Evolutionary conservation across 1,284 basidiomycete genomes (phyloP).

Genomic region (Clitocybe nebularis): DNA sequence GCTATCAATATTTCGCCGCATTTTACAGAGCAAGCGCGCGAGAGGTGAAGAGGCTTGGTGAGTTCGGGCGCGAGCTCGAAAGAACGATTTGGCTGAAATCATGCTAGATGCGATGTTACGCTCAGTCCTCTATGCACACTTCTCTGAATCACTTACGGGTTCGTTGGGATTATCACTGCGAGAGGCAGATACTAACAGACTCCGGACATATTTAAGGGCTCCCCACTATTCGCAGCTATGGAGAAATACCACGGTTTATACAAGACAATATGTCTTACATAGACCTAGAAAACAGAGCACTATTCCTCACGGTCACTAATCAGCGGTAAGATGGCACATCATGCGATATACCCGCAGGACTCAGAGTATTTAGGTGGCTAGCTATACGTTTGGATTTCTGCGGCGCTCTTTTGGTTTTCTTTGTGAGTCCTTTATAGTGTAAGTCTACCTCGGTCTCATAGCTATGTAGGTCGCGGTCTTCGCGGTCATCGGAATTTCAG

Average conservation of each 20-base stretch:
- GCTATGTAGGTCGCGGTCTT: conserved; percentile 44
- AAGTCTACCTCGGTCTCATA: conserved; percentile 1
- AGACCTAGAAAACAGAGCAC: conserved; percentile 70
- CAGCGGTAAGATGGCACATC: conserved; percentile 42
- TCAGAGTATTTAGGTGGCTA: conserved; percentile 52
- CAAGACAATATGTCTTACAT: conserved; percentile 66
- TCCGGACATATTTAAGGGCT: conserved; percentile 35
- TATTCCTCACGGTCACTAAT: conserved; percentile 58
- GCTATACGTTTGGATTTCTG: conserved; percentile 74
- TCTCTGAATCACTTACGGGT: conserved; percentile 73
- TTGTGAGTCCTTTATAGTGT: conserved; percentile 38
- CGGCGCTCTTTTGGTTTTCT: conserved; percentile 61
- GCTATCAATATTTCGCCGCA: conserved; percentile 52
- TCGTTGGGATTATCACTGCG: not conserved
- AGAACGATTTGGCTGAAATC: conserved; percentile 17
- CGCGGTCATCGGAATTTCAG: conserved; percentile 44
- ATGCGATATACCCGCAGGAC: too few relatives aligned
- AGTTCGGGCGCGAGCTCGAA: conserved; percentile 16
- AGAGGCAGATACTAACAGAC: not conserved
- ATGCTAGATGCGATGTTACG: conserved; percentile 59
- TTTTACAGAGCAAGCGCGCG: conserved; percentile 67
- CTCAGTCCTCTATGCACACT: conserved; percentile 73
- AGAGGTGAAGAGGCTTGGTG: conserved; percentile 67
- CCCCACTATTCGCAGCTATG: conserved; percentile 72
- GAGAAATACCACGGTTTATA: conserved; percentile 59